These are phyloP conservation scores for Tripterygium wilfordii DNA, from an alignment of 177 flowering plant species.

Conservation along the genomic window DNA sequence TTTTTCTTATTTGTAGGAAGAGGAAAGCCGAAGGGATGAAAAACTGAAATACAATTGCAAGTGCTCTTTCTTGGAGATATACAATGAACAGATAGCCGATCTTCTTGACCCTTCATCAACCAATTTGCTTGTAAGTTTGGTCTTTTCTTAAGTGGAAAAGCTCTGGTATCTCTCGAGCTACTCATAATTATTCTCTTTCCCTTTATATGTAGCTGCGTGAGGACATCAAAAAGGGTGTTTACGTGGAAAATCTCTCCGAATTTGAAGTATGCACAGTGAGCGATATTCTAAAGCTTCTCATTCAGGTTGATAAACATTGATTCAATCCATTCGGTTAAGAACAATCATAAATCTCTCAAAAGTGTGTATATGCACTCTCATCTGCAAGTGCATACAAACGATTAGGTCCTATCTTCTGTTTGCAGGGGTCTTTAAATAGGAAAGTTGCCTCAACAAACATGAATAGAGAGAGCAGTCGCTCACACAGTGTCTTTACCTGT, in stretches of 20 bases:
- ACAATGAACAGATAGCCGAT: constrained; percentile 97
- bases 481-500: constrained; percentile 97
- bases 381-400: not conserved
- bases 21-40: constrained; percentile 85
- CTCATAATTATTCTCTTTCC: constrained; percentile 4
- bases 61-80: constrained; percentile 96
- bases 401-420: constrained; percentile 9
- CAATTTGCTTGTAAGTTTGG: constrained; percentile 69
- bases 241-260: constrained; percentile 92
- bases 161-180: not conserved
- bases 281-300: constrained; percentile 74
- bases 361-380: too few species aligned
- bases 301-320: constrained; percentile 45
- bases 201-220: constrained; percentile 63
- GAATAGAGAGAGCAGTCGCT: constrained; percentile 98
- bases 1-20: constrained; percentile 62
- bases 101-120: constrained; percentile 92
- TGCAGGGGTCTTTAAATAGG: constrained; percentile 92
- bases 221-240: constrained; percentile 84
- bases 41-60: constrained; percentile 76
- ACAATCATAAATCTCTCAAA: too few species aligned
- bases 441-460: constrained; percentile 96
- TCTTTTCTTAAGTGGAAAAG: not conserved
- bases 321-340: too few species aligned
- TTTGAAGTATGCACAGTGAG: constrained; percentile 81